phyloP scores from a whole-genome alignment of 257 asterid genomes.

The Craterostigma plantagineum region DNA sequence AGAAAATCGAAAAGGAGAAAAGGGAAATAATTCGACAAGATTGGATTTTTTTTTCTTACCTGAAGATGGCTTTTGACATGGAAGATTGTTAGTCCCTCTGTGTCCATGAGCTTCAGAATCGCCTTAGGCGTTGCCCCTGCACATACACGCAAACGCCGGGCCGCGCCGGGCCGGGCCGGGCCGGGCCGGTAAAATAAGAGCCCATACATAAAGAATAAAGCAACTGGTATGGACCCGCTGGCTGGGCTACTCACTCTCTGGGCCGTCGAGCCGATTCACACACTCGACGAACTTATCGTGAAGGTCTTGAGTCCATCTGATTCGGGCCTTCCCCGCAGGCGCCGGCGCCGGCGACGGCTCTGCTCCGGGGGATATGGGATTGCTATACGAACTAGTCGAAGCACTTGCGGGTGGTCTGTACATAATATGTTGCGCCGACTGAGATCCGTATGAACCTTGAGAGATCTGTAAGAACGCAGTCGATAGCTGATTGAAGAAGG shows the following conservation, averaged over 20 bases:
- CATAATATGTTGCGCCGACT: slow-evolving; percentile 9
- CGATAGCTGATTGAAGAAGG: too few species aligned
- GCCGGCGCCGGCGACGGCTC: slow-evolving; percentile 6
- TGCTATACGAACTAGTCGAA: not conserved
- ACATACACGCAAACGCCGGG: not conserved
- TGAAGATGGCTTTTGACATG: slow-evolving; percentile 96
- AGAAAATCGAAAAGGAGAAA: too few species aligned
- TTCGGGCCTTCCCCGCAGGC: slow-evolving; percentile 32
- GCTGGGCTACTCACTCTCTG: slow-evolving; percentile 47
- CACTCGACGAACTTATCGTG: slow-evolving; percentile 75
- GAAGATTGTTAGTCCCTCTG: slow-evolving; percentile 69
- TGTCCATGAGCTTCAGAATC: slow-evolving; percentile 65
- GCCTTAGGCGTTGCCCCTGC: slow-evolving; percentile 94
- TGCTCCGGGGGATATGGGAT: slow-evolving; percentile 10
- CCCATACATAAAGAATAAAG: not conserved
- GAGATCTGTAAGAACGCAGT: not conserved
- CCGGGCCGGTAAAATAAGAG: not conserved
- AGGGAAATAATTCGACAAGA: too few species aligned
- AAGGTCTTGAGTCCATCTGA: slow-evolving; percentile 86
- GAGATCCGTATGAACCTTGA: slow-evolving; percentile 22
- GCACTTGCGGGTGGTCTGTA: slow-evolving; percentile 5
- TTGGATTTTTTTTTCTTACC: slow-evolving; percentile 29
- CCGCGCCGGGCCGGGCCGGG: not conserved
- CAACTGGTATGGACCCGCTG: too few species aligned
- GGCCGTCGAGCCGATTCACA: slow-evolving; percentile 71